A percentile compares a stretch with the other conserved stretches of the same genome.
Evolutionary conservation across 2,329 filamentous ascomycete species (phyloP).

Genomic region (Microdochium trichocladiopsis): DNA sequence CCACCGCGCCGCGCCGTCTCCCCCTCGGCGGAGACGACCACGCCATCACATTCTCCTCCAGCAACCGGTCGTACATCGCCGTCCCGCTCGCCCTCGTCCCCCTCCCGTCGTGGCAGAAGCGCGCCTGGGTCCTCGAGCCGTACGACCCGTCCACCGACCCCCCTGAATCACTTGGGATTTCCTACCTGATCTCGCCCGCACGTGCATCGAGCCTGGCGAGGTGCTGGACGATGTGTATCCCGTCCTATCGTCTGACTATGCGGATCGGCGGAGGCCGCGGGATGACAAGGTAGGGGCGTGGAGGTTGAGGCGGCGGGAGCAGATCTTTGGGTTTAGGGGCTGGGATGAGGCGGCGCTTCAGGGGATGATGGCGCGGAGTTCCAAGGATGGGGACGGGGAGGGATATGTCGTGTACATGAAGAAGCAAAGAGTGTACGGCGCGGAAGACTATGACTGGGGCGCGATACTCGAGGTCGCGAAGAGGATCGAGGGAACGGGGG

Average conservation of each 20-base stretch:
- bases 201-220: not conserved
- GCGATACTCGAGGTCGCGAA: not conserved
- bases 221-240: slow-evolving; percentile 4
- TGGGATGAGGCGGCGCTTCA: not conserved
- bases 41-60: slow-evolving; percentile 2
- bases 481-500: not conserved
- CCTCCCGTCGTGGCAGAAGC: slow-evolving; percentile 6
- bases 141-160: slow-evolving; percentile 6
- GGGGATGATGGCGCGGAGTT: not conserved
- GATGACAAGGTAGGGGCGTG: slow-evolving; percentile 2
- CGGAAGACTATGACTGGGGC: slow-evolving; percentile 7
- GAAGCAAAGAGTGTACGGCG: slow-evolving; percentile 13
- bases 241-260: slow-evolving; percentile 9
- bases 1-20: slow-evolving; percentile 7
- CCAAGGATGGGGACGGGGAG: not conserved
- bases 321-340: slow-evolving; percentile 1
- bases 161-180: slow-evolving; percentile 1
- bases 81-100: slow-evolving; percentile 8
- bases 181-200: slow-evolving; percentile 1
- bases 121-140: slow-evolving; percentile 13
- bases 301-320: slow-evolving; percentile 6
- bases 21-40: slow-evolving; percentile 2
- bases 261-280: slow-evolving; percentile 3
- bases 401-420: slow-evolving; percentile 4
- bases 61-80: slow-evolving; percentile 10